Percentiles rank a stretch among this genome's conserved stretches.
Evolutionary conservation across 2,329 filamentous ascomycete genomes (phyloP).

Genomic region (Fulvia fulva): DNA sequence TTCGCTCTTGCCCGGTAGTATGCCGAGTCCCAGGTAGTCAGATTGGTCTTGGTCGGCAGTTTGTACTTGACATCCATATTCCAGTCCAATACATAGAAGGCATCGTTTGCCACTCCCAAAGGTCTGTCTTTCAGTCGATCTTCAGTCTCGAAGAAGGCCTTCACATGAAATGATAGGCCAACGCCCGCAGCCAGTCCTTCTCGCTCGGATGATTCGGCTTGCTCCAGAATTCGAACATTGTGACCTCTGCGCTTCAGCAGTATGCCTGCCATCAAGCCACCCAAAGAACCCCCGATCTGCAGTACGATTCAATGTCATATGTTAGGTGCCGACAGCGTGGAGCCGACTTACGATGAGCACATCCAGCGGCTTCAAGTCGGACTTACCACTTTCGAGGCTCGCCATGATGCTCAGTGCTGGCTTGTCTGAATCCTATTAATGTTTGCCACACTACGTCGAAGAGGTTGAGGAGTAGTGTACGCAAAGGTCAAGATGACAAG

Average conservation of each 20-base stretch:
- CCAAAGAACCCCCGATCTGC: constrained; percentile 42
- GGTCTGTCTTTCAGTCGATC: constrained; percentile 13
- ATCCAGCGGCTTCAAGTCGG: constrained; percentile 1
- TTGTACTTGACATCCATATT: constrained; percentile 10
- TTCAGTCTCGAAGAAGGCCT: constrained; percentile 20
- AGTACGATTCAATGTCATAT: background rate
- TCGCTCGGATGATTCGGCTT: constrained; percentile 17
- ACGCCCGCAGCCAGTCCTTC: constrained; percentile 23
- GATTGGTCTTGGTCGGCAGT: background rate
- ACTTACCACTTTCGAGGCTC: background rate
- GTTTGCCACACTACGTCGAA: background rate
- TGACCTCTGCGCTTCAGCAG: constrained; percentile 42
- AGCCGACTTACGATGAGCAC: constrained; percentile 7
- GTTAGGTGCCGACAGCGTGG: background rate
- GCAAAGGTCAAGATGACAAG: background rate
- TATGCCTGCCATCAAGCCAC: constrained; percentile 39
- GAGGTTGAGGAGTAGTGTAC: background rate
- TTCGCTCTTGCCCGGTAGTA: constrained; percentile 20
- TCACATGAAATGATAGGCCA: constrained; percentile 12
- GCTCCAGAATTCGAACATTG: constrained; percentile 37
- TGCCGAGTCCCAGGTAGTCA: constrained; percentile 21
- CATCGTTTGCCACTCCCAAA: constrained; percentile 10
- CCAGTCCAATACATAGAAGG: constrained; percentile 14
- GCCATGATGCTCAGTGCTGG: background rate
- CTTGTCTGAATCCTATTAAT: background rate